Conservation (phyloP, 108 stramenopile genomes). For the Nitzschia putrida region DNA sequence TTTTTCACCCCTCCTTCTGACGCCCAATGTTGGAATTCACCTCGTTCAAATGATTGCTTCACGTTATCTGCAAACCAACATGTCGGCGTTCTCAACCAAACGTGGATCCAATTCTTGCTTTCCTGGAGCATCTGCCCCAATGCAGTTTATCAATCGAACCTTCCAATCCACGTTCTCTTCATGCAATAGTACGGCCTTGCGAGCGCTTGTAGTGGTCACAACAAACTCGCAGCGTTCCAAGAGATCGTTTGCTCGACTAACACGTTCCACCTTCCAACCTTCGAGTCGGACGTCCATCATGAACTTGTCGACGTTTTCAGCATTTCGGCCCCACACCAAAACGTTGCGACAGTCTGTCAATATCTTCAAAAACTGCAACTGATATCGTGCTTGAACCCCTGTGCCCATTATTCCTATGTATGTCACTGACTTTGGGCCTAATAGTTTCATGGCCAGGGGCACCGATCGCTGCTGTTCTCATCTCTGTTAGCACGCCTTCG, state of each 20-base stretch:
- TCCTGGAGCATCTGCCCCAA: slow-evolving; percentile 74
- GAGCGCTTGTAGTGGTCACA: slow-evolving; percentile 66
- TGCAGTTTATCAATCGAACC: slow-evolving; percentile 63
- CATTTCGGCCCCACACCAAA: slow-evolving; percentile 56
- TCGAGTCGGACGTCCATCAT: slow-evolving; percentile 48
- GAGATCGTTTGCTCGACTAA: slow-evolving; percentile 38
- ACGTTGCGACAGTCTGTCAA: slow-evolving; percentile 58
- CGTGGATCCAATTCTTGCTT: slow-evolving; percentile 57
- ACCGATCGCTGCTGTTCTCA: slow-evolving; percentile 77
- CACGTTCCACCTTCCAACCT: slow-evolving; percentile 52
- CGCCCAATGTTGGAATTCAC: slow-evolving; percentile 59
- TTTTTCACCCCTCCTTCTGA: slow-evolving; percentile 18
- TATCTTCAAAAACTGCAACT: slow-evolving; percentile 47
- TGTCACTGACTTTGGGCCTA: slow-evolving; percentile 30
- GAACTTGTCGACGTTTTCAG: slow-evolving; percentile 35
- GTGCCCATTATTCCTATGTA: slow-evolving; percentile 68
- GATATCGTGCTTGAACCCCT: slow-evolving; percentile 70
- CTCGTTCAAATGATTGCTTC: slow-evolving; percentile 51
- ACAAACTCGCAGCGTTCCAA: slow-evolving; percentile 53
- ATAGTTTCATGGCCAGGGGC: slow-evolving; percentile 61
- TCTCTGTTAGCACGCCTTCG: slow-evolving; percentile 69
- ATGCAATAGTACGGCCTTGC: slow-evolving; percentile 49
- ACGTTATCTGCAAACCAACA: slow-evolving; percentile 64
- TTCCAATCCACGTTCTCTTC: background rate
- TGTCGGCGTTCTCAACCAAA: slow-evolving; percentile 49